Evolutionary conservation across 2,329 filamentous ascomycete genomes (phyloP).

Genomic region (Trichoderma cornu-damae): DNA sequence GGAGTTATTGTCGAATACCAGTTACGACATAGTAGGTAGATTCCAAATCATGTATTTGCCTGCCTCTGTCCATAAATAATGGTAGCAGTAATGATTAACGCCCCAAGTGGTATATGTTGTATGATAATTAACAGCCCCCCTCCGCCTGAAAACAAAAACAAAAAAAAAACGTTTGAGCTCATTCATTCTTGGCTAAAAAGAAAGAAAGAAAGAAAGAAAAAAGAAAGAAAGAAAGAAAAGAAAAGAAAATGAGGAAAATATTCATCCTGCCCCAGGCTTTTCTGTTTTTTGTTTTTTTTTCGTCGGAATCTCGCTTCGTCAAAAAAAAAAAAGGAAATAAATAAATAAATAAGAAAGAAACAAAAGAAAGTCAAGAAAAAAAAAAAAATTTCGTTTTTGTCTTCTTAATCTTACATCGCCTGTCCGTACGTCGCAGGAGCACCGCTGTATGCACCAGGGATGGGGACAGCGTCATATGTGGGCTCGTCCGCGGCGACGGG

Average conservation of each 20-base stretch:
- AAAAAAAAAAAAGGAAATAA: conserved; percentile 9
- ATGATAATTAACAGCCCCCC: background rate
- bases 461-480: conserved; percentile 79
- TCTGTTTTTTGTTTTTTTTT: no score
- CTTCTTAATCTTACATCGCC: conserved; percentile 24
- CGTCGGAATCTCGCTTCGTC: background rate
- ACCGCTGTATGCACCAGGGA: conserved; percentile 74
- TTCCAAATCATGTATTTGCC: conserved; percentile 11
- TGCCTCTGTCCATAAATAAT: background rate
- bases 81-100: conserved; percentile 16
- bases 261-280: background rate
- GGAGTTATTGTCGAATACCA: conserved; percentile 11
- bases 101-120: conserved; percentile 21
- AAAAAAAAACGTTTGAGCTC: background rate
- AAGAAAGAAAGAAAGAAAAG: no score
- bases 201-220: no score
- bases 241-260: background rate
- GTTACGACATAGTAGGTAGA: conserved; percentile 9
- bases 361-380: conserved; percentile 14
- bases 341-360: conserved; percentile 14
- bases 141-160: background rate
- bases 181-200: background rate
- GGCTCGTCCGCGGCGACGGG: conserved; percentile 72
- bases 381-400: conserved; percentile 15
- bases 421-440: conserved; percentile 42